phyloP scores from a whole-genome alignment of 345 rosid species.

The Euphorbia pulcherrima region DNA sequence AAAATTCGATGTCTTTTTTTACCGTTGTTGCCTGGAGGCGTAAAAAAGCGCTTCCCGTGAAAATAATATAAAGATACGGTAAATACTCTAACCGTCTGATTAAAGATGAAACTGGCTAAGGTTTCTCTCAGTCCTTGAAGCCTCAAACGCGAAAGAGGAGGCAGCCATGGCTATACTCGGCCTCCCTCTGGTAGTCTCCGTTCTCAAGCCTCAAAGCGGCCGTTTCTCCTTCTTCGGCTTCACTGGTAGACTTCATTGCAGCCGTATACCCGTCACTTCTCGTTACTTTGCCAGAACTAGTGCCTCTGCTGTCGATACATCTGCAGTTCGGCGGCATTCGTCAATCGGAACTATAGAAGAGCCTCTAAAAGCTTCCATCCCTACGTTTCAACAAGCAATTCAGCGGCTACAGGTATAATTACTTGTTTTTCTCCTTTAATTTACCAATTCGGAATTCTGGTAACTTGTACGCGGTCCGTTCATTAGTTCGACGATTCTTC shows the following conservation, averaged over 20 bases:
- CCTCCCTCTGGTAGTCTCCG: constrained; percentile 58
- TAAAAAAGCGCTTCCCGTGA: no score
- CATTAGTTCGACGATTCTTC: no score
- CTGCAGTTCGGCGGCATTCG: constrained; percentile 37
- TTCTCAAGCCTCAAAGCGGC: constrained; percentile 45
- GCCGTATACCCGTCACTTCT: constrained; percentile 19
- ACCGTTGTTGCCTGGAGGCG: no score
- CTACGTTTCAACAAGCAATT: constrained; percentile 88
- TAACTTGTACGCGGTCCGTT: no score
- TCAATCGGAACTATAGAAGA: constrained; percentile 30
- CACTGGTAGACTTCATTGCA: constrained; percentile 22
- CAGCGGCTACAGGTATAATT: constrained; percentile 72
- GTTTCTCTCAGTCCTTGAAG: background rate
- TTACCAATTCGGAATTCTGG: no score
- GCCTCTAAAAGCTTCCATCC: constrained; percentile 34
- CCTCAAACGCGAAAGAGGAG: constrained; percentile 6
- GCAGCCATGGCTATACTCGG: constrained; percentile 60
- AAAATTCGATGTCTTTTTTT: no score
- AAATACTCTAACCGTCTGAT: background rate
- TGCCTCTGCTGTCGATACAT: constrained; percentile 35
- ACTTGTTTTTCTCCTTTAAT: background rate
- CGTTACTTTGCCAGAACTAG: constrained; percentile 34
- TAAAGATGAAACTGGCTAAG: constrained; percentile 7
- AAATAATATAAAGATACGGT: background rate
- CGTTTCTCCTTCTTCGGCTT: constrained; percentile 33